Evolutionary conservation across 495 filamentous ascomycete genomes (phyloP).

Genomic region (Hypomontagnella submonticulosa): DNA sequence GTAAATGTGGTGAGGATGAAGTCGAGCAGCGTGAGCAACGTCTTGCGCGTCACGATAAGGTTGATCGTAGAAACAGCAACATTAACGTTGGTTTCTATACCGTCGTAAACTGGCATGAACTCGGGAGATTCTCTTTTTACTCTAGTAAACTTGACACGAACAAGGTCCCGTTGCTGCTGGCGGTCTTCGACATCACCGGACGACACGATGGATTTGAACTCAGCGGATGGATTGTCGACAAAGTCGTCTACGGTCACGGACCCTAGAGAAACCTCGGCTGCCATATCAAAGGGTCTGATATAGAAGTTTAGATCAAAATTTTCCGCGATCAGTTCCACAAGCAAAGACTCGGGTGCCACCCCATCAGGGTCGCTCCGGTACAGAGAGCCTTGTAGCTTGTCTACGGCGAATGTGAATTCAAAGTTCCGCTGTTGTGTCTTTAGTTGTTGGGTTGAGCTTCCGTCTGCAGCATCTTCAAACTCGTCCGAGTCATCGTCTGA

Average conservation of each 20-base stretch:
- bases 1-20: conserved; percentile 96
- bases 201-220: conserved; percentile 95
- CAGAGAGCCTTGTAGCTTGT: conserved; percentile 89
- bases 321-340: conserved; percentile 92
- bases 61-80: conserved; percentile 95
- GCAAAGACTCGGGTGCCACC: conserved; percentile 77
- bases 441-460: conserved; percentile 66
- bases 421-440: conserved; percentile 88
- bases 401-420: conserved; percentile 95
- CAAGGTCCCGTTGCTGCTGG: conserved; percentile 78
- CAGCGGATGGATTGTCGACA: conserved; percentile 86
- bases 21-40: conserved; percentile 92
- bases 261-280: conserved; percentile 85
- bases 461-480: conserved; percentile 71
- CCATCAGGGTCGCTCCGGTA: conserved; percentile 87
- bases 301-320: conserved; percentile 88
- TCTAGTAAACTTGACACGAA: conserved; percentile 86
- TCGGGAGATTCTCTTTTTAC: conserved; percentile 94
- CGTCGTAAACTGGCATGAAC: conserved; percentile 89
- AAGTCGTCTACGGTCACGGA: conserved; percentile 94
- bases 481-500: conserved; percentile 71
- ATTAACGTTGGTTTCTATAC: conserved; percentile 91
- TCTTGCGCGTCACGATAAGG: conserved; percentile 90
- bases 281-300: conserved; percentile 89
- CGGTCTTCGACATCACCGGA: conserved; percentile 79